Base-by-base conservation (phyloP, 129 eudicot genomes). In the Helichrysum umbraculigerum region DNA sequence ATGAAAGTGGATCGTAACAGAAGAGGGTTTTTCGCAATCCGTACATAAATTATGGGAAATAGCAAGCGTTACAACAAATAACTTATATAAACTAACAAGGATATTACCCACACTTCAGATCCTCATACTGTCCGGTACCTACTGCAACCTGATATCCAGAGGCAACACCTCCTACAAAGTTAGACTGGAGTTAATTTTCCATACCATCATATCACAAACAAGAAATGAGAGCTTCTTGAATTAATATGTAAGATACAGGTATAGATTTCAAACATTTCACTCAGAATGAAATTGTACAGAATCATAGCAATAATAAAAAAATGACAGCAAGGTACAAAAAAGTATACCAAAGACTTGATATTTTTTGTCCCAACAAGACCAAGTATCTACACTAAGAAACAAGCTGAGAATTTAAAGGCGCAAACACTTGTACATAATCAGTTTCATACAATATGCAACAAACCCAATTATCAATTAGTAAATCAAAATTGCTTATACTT, bases 81-180 rank as follows among this genome's bases (percentile, higher is more conserved):
- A 33, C 11, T 56, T 34, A 19, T 5, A 33, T n/a, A 21, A 78
- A 12, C 34, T 66, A 32, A 28, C 6, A 83, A 64, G 60, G 60
- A 35, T 71, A 2, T 83, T 88, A 87, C 96, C 98, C 93, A 82
- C 93, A 94, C 29, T 90, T 76, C 65, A 91, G 71, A 83, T 91
- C 93, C 73, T 88, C 93, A 72, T 80, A 86, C 34, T 80, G 65
- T 78, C 96, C 96, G 33, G 90, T 91, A 50, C 97, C 97, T 30
- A 58, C 84, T 22, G 98, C 97, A 69, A 86, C 81, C 71, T 89
- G 98, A 81, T 78, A 82, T 63, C 88, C 92, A 28, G 82, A 76
- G 68, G 71, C 86, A 66, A 61, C 85, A 79, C 68, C 72, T 83
- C 81, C 93, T 87, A 82, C 66, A 82, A 70, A 66, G 57, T 21